Conservation (phyloP, 305 asterid species). For the Solanum aculeatissimum region DNA sequence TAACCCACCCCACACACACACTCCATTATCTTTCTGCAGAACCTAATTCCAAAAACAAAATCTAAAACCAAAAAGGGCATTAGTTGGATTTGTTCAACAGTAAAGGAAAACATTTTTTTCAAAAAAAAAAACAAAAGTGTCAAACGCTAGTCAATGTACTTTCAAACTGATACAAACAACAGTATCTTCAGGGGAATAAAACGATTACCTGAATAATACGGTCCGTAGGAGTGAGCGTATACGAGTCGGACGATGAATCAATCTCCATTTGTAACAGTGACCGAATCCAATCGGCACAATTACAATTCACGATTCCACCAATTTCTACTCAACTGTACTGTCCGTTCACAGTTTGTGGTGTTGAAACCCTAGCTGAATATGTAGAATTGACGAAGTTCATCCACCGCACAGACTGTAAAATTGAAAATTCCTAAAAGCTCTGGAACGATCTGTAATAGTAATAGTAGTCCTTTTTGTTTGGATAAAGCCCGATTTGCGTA, state of each 20-base stretch:
- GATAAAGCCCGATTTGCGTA: neutral
- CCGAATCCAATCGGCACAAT: slow-evolving; percentile 53
- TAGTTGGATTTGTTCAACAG: neutral
- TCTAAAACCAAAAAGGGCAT: neutral
- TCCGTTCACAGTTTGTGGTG: neutral
- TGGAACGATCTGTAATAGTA: neutral
- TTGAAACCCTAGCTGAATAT: neutral
- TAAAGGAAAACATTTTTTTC: neutral
- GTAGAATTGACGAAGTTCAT: neutral
- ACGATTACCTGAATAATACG: neutral
- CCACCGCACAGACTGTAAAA: neutral
- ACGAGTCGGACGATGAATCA: slow-evolving; percentile 24
- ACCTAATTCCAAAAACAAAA: neutral
- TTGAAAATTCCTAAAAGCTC: neutral
- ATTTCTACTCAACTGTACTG: neutral
- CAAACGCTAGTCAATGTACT: neutral
- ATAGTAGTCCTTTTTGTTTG: neutral
- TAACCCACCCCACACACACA: neutral
- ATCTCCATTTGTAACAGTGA: slow-evolving; percentile 50
- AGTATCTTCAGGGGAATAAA: neutral
- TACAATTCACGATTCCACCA: slow-evolving; percentile 26
- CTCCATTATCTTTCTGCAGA: neutral
- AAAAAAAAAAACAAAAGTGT: neutral
- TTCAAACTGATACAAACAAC: neutral
- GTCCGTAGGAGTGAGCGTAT: slow-evolving; percentile 14